Evolutionary conservation across 192 early-diverging fungal genomes (phyloP), one percentile per base, ranked within the genome.

Genomic region (Martensiomyces pterosporus): DNA sequence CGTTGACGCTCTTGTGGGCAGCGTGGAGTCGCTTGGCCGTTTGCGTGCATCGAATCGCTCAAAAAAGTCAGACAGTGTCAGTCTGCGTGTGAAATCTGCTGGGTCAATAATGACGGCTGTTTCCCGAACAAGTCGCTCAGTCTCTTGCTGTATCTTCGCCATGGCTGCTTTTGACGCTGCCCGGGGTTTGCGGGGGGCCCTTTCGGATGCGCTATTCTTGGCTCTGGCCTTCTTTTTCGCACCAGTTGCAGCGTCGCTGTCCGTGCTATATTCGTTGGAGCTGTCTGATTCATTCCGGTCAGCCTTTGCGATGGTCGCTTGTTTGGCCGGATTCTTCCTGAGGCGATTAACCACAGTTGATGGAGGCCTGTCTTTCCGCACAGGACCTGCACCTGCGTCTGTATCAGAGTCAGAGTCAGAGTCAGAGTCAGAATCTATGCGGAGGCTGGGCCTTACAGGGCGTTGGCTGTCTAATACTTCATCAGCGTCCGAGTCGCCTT

Each of bases 111-210:
- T 40, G 18, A 71, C 61, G 0, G 56, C 47, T 18, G 68, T 71
- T 21, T 71, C 68, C 33, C 68, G 68, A 19, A 71, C 43, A n/a
- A 74, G 48, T 0, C 70, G 57, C 29, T 60, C 63, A 12, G 70
- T 62, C 39, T 74, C 70, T 35, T 60, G 57, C 36, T 67, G 70
- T 24, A 74, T 66, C 34, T 24, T 35, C 0, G 38, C 36, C 34
- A 74, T 47, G 0, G 70, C 70, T 13, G 47, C 43, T 40, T 72
- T 72, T 6, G 68, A 64, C 10, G 68, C 68, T 6, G 56, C 54
- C 16, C 39, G 39, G 6, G 5, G 17, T 41, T 41, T 41, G 6
- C 6, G 29, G 6, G 29, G 29, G 29, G 29, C 5, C 6, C 29
- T 32, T 8, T 32, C 29, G 12, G 12, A 8, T 32, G 16, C 57